Base-by-base conservation (phyloP, 2,329 filamentous ascomycete genomes). In the Chaetomiaceae sp. region DNA sequence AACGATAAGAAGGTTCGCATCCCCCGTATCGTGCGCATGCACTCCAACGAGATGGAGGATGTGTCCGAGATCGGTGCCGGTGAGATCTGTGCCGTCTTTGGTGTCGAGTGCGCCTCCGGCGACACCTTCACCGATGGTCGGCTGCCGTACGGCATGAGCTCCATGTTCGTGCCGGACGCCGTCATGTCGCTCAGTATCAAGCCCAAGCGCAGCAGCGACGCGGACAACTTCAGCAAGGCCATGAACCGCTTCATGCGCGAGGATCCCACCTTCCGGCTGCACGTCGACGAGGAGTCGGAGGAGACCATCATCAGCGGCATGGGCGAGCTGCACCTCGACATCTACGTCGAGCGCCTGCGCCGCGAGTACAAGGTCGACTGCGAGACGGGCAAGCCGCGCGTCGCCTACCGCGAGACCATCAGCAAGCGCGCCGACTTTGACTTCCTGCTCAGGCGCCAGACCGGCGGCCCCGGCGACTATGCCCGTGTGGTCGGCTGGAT, bases 1-100 rank as follows among this genome's bases (percentile, higher is more conserved):
- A 94, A 81, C 54, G 86, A 91, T 67, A 95, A 96, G 77, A 96
- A 91, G 74, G 85, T 98, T 64, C 90, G 94, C 69, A 84, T 98
- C 48, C 93, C 93, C 17, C 86, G 91, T 62, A 97, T 98, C 60
- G 93, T 98, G 52, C 88, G 93, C 53, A 98, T 98, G 93, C 93
- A 98, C 74, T 95, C 90, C 37, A 95, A 97, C 64, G 93, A 98
- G 63, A 95, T 98, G 91, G 93, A 98, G 67, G 93, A 98, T 62
- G 88, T 96, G 24, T 75, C 71, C 46, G 90, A 96, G 66, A 85
- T 98, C 53, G 88, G 90, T 42, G 91, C 93, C 44, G 93, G 93
- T 68, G 93, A 98, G 68, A 98, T 98, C 55, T 98, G 93, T 64
- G 93, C 93, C 51, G 93, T 98, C 49, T 98, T 98, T 63, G 93